Base-by-base conservation (phyloP, 2,329 filamentous ascomycete genomes). In the Pseudogymnoascus sp. region DNA sequence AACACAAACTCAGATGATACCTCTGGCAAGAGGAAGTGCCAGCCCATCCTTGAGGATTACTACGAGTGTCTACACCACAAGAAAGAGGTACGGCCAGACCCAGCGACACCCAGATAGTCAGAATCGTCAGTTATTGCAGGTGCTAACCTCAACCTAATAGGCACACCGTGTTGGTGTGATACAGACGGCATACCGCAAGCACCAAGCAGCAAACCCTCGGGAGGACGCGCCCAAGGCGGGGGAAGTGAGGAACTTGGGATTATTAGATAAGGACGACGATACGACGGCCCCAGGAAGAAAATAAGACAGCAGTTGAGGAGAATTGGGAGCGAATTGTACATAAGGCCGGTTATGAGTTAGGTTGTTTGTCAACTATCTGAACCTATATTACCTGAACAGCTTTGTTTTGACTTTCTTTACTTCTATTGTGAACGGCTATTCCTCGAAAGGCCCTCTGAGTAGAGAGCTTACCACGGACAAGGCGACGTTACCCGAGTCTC, bases 11-110 rank as follows among this genome's bases (percentile, higher is more conserved):
- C 89, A 68, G 89, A 93, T 63, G 89, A 93, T 73, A 82, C 86
- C 69, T 85, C 86, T 14, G 91, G 91, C 70, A 95, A 93, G 81
- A 89, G 87, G 77, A 96, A 96, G 79, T 99, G 96, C 76, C 80
- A 83, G 16, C 88, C 90, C 14, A 84, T 87, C 4, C 82, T 97
- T 69, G 95, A 99, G 76, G 95, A 99, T 76, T 99, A 99, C 82
- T 96, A 97, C 76, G 95, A 99, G 81, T 99, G 96, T 78, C 80
- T 99, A 74, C 95, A 99, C 77, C 95, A 99, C 83, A 92, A 89
- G 83, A 99, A 99, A 82, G 95, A 99, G 91, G 95, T 97, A 73
- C 64, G 85, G 74, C 66, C 25, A 34, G 6, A 16, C 40, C 34
- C 28, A 6, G 50, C n/a, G 16, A 12, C 60, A 34, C 42, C 68